Percentiles rank a stretch among this genome's conserved stretches.
These are phyloP conservation scores for Nigrospora oryzae DNA, from an alignment of 2,329 filamentous ascomycete genomes.

Conservation along the genomic window DNA sequence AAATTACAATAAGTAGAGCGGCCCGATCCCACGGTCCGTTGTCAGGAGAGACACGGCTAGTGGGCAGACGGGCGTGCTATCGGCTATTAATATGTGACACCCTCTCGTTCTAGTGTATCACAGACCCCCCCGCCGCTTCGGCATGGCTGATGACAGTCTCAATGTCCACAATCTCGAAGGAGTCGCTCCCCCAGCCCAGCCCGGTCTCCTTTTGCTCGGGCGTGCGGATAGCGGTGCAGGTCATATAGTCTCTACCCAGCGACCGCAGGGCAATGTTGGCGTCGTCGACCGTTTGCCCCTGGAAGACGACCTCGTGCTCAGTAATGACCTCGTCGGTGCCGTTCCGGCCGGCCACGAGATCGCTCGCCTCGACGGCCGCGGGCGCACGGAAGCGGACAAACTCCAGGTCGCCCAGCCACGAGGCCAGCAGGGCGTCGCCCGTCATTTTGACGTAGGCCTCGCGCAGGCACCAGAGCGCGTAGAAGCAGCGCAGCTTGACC, in stretches of 20 bases:
- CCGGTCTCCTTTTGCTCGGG: constrained; percentile 25
- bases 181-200: constrained; percentile 27
- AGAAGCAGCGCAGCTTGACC: constrained; percentile 62
- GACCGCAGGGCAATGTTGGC: constrained; percentile 33
- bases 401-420: constrained; percentile 63
- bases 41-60: no score
- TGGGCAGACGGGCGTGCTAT: no score
- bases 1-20: no score
- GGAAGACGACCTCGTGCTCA: constrained; percentile 28
- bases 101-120: not conserved
- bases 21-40: no score
- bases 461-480: constrained; percentile 70
- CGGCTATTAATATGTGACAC: no score
- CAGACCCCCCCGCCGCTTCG: constrained; percentile 19
- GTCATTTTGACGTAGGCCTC: constrained; percentile 81
- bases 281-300: constrained; percentile 27
- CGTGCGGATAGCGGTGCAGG: constrained; percentile 41
- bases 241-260: constrained; percentile 43
- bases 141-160: constrained; percentile 37
- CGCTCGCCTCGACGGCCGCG: constrained; percentile 12
- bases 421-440: constrained; percentile 66
- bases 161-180: constrained; percentile 33
- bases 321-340: constrained; percentile 23
- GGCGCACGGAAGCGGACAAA: constrained; percentile 57
- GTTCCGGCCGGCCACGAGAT: constrained; percentile 21